Percentiles rank a stretch among this genome's conserved stretches.
Conservation (phyloP, 306 rosid species). For the Lotus japonicus region DNA sequence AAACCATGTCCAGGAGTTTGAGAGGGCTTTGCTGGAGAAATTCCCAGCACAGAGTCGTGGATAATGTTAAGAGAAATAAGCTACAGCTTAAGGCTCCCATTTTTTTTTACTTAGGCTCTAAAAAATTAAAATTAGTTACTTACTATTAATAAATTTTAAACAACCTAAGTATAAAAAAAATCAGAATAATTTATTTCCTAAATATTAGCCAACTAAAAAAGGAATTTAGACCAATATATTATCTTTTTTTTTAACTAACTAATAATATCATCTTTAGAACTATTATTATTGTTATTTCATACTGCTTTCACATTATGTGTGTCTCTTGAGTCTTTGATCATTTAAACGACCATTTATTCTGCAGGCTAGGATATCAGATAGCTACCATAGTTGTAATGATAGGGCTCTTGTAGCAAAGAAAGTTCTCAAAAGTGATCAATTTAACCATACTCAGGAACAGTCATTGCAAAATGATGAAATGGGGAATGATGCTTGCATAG, state of each 20-base stretch:
- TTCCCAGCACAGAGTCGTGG: no score
- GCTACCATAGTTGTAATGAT: conserved; percentile 80
- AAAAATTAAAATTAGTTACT: no score
- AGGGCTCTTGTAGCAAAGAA: conserved; percentile 33
- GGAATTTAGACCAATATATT: no score
- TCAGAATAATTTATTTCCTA: no score
- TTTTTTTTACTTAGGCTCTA: no score
- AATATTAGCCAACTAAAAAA: no score
- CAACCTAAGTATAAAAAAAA: no score
- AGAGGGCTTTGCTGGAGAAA: conserved; percentile 76
- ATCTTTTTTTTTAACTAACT: no score
- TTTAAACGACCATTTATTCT: neutral
- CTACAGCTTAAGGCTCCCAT: no score
- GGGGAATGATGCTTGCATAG: conserved; percentile 25
- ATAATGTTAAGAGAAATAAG: no score
- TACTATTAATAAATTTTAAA: no score
- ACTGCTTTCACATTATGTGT: neutral
- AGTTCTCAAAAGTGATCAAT: conserved; percentile 24
- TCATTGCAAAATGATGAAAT: conserved; percentile 20
- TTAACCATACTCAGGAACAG: conserved; percentile 24
- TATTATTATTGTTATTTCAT: neutral
- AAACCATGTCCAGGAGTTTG: conserved; percentile 96
- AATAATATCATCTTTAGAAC: no score
- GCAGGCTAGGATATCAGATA: conserved; percentile 53
- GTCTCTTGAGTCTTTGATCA: conserved; percentile 1